Percentiles rank a stretch among this genome's conserved stretches.
phyloP scores from a whole-genome alignment of 73 alveolate genomes.

The Paraurostyla sp. region DNA sequence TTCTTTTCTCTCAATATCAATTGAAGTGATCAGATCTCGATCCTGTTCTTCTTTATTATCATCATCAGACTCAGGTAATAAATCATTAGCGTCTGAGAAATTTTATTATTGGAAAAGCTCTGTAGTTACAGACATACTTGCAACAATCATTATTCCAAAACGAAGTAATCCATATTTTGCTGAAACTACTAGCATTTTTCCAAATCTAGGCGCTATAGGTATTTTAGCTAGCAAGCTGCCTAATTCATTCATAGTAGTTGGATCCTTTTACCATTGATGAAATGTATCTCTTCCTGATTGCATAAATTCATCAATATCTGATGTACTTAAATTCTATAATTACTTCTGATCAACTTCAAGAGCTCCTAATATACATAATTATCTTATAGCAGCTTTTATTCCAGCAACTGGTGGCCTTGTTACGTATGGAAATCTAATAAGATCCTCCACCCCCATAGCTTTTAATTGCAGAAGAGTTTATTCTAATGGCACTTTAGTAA shows the following conservation, averaged over 20 bases:
- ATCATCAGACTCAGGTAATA: neutral
- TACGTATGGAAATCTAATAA: conserved; percentile 91
- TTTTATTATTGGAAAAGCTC: no score
- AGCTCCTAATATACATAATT: conserved; percentile 88
- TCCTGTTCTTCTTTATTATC: conserved; percentile 52
- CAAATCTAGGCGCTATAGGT: conserved; percentile 95
- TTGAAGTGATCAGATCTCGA: conserved; percentile 23
- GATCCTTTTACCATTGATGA: conserved; percentile 81
- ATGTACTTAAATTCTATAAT: conserved; percentile 61
- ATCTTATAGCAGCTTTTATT: conserved; percentile 84
- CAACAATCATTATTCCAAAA: conserved; percentile 84
- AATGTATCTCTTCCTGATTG: conserved; percentile 50
- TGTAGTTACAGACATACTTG: conserved; percentile 71
- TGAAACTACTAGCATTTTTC: conserved; percentile 91
- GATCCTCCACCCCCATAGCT: conserved; percentile 94
- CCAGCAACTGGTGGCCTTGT: conserved; percentile 87
- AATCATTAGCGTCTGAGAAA: no score
- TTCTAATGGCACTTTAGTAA: conserved; percentile 91
- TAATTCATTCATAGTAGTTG: conserved; percentile 88
- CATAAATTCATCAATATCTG: conserved; percentile 54
- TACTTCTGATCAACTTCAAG: conserved; percentile 76
- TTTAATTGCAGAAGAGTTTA: conserved; percentile 90
- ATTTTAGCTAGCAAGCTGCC: conserved; percentile 91
- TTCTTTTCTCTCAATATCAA: conserved; percentile 18
- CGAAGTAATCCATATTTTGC: conserved; percentile 74